Percentiles rank a stretch among this genome's conserved stretches.
Conservation (phyloP, 257 asterid genomes). For the Capsicum chinense region DNA sequence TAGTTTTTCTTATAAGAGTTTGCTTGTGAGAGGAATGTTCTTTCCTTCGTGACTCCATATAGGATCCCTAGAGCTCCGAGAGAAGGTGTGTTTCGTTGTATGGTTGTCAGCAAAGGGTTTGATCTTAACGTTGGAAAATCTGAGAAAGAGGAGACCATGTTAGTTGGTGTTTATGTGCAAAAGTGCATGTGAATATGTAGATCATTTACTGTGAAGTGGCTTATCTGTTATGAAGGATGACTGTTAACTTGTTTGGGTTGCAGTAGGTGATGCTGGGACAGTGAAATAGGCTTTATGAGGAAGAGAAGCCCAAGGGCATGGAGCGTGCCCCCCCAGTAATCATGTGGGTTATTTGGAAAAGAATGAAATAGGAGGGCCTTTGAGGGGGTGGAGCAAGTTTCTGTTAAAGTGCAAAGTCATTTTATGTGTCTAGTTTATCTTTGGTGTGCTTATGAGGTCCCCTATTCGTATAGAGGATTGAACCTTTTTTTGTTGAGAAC, state of each 20-base stretch:
- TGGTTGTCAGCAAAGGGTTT: background rate
- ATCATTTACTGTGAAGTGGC: background rate
- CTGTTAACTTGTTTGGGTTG: background rate
- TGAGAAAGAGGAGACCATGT: background rate
- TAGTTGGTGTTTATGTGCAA: conserved; percentile 14
- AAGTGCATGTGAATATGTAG: background rate
- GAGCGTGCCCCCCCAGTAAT: background rate
- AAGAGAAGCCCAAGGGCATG: background rate
- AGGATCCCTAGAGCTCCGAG: background rate
- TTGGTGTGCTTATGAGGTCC: background rate
- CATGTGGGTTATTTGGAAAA: conserved; percentile 17
- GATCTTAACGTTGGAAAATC: background rate
- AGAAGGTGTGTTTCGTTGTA: background rate
- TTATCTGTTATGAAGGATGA: background rate
- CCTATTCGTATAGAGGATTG: background rate
- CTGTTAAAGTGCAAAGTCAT: background rate
- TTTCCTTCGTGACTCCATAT: conserved; percentile 1
- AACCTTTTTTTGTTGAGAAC: background rate
- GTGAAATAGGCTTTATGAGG: background rate
- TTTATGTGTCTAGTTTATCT: background rate
- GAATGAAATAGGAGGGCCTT: background rate
- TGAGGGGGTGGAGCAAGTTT: background rate
- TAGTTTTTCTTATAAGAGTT: background rate
- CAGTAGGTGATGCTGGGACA: background rate
- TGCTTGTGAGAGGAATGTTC: background rate